Evolutionary conservation across 225 moss, liverwort and hornwort species (phyloP).

Genomic region (Bryum argenteum): DNA sequence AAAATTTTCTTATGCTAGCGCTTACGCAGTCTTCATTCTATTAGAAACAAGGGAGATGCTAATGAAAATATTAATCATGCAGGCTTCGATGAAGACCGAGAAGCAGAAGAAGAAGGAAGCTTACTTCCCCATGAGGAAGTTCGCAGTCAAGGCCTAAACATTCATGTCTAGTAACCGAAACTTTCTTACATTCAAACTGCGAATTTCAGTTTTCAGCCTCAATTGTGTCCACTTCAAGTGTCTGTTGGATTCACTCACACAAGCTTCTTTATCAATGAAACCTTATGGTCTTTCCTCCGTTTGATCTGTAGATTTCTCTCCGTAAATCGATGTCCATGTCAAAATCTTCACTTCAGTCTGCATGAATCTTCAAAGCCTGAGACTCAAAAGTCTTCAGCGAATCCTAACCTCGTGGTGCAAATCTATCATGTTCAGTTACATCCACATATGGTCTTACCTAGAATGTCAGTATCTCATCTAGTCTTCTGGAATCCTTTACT

Average conservation of each 20-base stretch:
- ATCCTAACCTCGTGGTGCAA: no score
- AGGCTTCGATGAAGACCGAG: slow-evolving; percentile 70
- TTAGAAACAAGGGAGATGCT: neutral
- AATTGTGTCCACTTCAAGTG: neutral
- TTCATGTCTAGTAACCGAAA: neutral
- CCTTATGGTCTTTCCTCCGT: neutral
- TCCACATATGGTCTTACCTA: no score
- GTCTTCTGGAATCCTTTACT: no score
- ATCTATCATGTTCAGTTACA: no score
- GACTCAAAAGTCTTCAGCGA: no score
- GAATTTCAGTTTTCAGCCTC: slow-evolving; percentile 28
- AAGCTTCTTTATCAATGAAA: neutral
- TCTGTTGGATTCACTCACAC: neutral
- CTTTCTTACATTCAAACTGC: neutral
- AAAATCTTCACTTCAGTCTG: no score
- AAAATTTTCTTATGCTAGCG: no score
- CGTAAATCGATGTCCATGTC: neutral
- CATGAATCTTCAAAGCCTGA: no score
- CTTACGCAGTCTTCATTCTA: neutral
- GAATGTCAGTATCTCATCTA: no score
- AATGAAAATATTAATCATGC: slow-evolving; percentile 13
- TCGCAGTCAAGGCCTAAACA: slow-evolving; percentile 71
- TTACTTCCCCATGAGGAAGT: slow-evolving; percentile 82
- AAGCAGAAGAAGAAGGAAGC: slow-evolving; percentile 91
- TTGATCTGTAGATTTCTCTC: neutral